Evolutionary conservation across 495 filamentous ascomycete genomes (phyloP).

Genomic region (Talaromyces liani): DNA sequence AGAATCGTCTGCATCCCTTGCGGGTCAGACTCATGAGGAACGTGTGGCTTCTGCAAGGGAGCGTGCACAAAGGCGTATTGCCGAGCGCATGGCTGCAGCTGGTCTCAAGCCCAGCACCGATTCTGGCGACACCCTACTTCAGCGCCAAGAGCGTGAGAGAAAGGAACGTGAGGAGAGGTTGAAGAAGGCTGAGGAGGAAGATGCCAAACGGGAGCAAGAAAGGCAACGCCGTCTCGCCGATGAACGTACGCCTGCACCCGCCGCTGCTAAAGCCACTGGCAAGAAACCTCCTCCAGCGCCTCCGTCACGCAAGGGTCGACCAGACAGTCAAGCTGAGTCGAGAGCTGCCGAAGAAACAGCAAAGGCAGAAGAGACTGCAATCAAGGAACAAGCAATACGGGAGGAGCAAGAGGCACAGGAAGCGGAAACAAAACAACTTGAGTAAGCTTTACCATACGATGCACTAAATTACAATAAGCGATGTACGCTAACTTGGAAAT

Average conservation of each 20-base stretch:
- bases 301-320: slow-evolving; percentile 65
- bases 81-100: slow-evolving; percentile 90
- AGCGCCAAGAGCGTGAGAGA: slow-evolving; percentile 81
- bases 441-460: slow-evolving; percentile 54
- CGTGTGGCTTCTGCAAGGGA: slow-evolving; percentile 94
- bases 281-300: slow-evolving; percentile 84
- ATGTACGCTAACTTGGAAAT: slow-evolving; percentile 24
- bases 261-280: slow-evolving; percentile 42
- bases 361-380: slow-evolving; percentile 47
- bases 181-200: slow-evolving; percentile 88
- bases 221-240: slow-evolving; percentile 78
- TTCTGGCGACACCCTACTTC: slow-evolving; percentile 66
- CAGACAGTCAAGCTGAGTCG: slow-evolving; percentile 52
- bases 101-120: slow-evolving; percentile 72
- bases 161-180: slow-evolving; percentile 81
- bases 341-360: slow-evolving; percentile 52
- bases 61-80: slow-evolving; percentile 94
- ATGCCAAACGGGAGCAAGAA: slow-evolving; percentile 81
- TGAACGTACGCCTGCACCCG: slow-evolving; percentile 60
- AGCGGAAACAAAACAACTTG: slow-evolving; percentile 62
- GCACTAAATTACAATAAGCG: background rate
- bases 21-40: slow-evolving; percentile 87
- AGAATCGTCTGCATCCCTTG: slow-evolving; percentile 33
- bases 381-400: slow-evolving; percentile 33
- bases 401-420: slow-evolving; percentile 76